Evolutionary conservation across 2,329 filamentous ascomycete genomes (phyloP), one percentile per base, ranked within the genome.

Genomic region (Gliomastix tumulicola): DNA sequence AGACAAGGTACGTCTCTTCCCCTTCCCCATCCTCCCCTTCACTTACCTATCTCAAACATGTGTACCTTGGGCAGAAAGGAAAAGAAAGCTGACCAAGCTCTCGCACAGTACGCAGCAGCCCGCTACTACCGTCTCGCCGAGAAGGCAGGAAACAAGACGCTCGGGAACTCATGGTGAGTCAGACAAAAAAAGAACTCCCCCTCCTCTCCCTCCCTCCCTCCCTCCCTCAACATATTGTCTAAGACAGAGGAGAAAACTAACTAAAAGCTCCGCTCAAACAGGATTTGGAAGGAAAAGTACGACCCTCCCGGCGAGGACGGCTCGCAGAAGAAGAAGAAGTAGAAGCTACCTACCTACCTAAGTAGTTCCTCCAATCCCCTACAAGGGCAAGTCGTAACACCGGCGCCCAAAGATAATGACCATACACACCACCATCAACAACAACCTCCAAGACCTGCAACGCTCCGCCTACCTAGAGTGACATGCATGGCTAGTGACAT

Each of bases 251-350:
- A 10, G 10, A 10, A 37, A 31, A 7, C 18, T 32, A 15, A 27
- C 18, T 17, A n/a, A n/a, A n/a, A n/a, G n/a, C n/a, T n/a, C n/a
- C n/a, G n/a, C 32, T 8, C 34, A 19, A 22, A 21, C 55, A 94
- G 88, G 89, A 96, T 97, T 55, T 96, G 90, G 88, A 97, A 97
- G 60, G 88, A 94, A 44, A 97, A 97, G 65, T 96, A 97, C 65
- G 74, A 74, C 50, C 69, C 73, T 22, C 63, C 57, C 16, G 51
- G 56, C 21, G 54, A 57, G 39, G 49, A 49, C 19, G n/a, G n/a
- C n/a, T n/a, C n/a, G n/a, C 21, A 30, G 27, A 30, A 21, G 18
- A 30, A 30, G 34, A 30, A 30, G 27, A 30, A 30, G n/a, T 22
- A 25, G 15, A 21, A 25, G 36, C n/a, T n/a, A n/a, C n/a, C n/a